phyloP scores from a whole-genome alignment of 805 yeast genomes.

The Saccharomycopsis fermentans region DNA sequence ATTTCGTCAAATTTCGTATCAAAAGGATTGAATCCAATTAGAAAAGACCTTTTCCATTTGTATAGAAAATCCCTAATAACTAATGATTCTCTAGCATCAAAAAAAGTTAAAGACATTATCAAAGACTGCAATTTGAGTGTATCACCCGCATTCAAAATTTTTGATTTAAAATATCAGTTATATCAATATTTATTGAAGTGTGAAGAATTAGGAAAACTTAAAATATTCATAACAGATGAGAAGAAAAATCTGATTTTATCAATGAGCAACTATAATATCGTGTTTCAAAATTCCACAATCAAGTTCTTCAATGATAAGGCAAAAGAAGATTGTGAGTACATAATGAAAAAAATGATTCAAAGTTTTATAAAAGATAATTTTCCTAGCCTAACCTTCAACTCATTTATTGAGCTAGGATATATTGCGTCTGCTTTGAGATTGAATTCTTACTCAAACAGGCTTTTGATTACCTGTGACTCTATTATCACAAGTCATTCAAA shows the following conservation, averaged over 20 bases:
- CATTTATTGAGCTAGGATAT: slow-evolving; percentile 4
- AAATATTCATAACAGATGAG: background rate
- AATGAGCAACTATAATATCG: background rate
- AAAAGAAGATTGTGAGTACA: background rate
- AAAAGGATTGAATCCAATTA: background rate
- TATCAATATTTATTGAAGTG: slow-evolving; percentile 4
- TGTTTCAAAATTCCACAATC: background rate
- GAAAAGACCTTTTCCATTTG: background rate
- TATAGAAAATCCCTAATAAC: background rate
- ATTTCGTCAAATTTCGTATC: background rate
- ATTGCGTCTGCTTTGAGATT: slow-evolving; percentile 2
- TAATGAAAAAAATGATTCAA: background rate
- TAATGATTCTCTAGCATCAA: background rate
- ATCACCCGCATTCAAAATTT: slow-evolving; percentile 2
- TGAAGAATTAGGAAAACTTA: background rate
- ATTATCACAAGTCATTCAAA: background rate
- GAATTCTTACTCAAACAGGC: background rate
- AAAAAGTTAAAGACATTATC: background rate
- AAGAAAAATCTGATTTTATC: background rate
- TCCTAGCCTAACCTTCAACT: background rate
- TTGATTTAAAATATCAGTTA: slow-evolving; percentile 5
- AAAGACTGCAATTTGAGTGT: slow-evolving; percentile 1
- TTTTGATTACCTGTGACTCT: background rate
- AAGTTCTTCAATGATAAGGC: background rate
- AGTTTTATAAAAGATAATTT: background rate